phyloP scores from a whole-genome alignment of 306 rosid genomes.

The Pterocarpus macrocarpus region DNA sequence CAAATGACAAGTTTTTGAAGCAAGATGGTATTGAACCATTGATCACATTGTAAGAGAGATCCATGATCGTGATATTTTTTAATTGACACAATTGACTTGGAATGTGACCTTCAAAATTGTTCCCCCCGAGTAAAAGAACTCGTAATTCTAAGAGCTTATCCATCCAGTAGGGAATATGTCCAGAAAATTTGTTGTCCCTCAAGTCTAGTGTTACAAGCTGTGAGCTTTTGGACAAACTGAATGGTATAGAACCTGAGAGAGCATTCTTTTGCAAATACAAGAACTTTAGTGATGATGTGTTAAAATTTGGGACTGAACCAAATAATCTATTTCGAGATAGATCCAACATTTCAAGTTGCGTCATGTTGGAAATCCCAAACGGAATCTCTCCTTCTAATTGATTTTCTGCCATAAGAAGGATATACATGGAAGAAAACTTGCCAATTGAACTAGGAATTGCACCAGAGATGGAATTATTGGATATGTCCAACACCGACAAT shows the following conservation, averaged over 20 bases:
- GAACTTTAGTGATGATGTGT: neutral
- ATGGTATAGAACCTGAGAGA: neutral
- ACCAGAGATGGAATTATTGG: neutral
- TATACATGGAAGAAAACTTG: rapidly evolving
- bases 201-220: neutral
- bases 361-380: neutral
- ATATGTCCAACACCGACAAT: rapidly evolving
- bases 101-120: constrained; percentile 4
- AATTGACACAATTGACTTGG: constrained; percentile 29
- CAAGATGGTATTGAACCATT: neutral
- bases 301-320: neutral
- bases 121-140: neutral
- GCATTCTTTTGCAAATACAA: constrained; percentile 32
- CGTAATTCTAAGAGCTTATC: neutral
- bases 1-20: constrained; percentile 9
- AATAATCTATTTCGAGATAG: constrained; percentile 36
- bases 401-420: constrained; percentile 17
- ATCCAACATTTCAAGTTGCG: neutral
- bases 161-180: neutral
- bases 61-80: neutral
- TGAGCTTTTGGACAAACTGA: too few species aligned
- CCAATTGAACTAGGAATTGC: constrained; percentile 22
- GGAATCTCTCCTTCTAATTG: constrained; percentile 42
- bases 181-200: constrained; percentile 1
- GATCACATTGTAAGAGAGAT: constrained; percentile 8